Conservation (phyloP, 2,329 filamentous ascomycete species). For the Colletotrichum sp. region DNA sequence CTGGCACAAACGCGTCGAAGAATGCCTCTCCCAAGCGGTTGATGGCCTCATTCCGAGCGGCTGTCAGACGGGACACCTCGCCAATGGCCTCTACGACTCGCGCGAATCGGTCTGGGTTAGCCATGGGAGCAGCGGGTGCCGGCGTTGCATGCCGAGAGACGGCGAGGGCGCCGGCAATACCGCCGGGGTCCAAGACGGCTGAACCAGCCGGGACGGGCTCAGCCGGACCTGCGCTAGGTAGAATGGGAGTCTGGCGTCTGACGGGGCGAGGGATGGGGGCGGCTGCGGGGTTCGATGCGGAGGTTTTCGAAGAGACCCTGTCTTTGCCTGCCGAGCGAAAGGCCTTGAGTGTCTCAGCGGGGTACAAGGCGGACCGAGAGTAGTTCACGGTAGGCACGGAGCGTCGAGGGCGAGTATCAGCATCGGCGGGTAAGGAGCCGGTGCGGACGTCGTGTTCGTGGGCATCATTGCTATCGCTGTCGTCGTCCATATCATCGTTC, state of each 20-base stretch:
- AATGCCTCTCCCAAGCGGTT: not conserved
- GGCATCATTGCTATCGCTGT: not conserved
- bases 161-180: not conserved
- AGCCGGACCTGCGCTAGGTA: not conserved
- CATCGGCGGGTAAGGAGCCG: not conserved
- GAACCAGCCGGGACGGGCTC: not conserved
- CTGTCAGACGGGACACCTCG: not conserved
- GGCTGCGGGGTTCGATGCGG: not conserved
- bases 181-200: not conserved
- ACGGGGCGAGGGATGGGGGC: not conserved
- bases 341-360: not conserved
- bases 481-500: not conserved
- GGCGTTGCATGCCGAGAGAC: not conserved
- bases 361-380: not conserved
- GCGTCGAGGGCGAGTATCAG: not conserved
- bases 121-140: not conserved
- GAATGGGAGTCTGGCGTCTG: not conserved
- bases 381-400: not conserved
- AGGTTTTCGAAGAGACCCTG: not conserved
- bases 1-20: not conserved
- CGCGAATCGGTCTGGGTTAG: not conserved
- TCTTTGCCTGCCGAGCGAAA: not conserved
- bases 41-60: not conserved
- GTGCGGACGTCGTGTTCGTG: not conserved
- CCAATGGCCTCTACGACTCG: not conserved